Evolutionary conservation across 495 filamentous ascomycete species (phyloP), one percentile per base, ranked within the genome.

Genomic region (Aspergillus bertholletiae): DNA sequence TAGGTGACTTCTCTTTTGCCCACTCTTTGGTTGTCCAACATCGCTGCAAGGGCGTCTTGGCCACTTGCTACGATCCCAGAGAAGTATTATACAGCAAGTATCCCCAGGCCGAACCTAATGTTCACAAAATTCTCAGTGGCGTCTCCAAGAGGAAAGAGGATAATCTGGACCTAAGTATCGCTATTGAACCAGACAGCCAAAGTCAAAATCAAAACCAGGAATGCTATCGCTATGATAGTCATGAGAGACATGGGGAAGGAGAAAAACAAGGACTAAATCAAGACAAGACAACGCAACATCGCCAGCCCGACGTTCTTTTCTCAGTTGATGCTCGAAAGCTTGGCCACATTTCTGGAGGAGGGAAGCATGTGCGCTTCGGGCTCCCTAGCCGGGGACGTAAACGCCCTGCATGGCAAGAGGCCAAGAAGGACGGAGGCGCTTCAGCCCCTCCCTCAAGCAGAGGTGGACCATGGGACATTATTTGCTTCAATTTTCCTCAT

Each of bases 401-500:
- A 56, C 60, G 56, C 20, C 69, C 69, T 9, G 64, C 65, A n/a
- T 76, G 71, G 69, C 55, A 62, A 43, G 53, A 58, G 55, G 57
- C 32, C 34, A 67, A 54, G 45, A 40, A 30, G 22, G 34, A 46
- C 12, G 9, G 49, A 41, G 30, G 28, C 13, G 20, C 15, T 17
- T 22, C 28, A 15, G 30, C 51, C 20, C 40, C 48, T 40, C 53
- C 23, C 6, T 12, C 44, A 11, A 46, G 49, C 8, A 55, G 55
- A 9, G 81, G 77, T 11, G 72, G 70, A 3, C 67, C 65, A 2
- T 93, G 86, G 75, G 87, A 96, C 66, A 73, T 81, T 32, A 84
- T 97, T 46, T 80, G 90, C 45, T 98, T 97, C 80, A 96, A 96
- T 75, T 98, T 98, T 71, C 94, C 94, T 44, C 94, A 98, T 71